Percentiles rank a stretch among this genome's conserved stretches.
These are phyloP conservation scores for Trichothecium sympodiale DNA, from an alignment of 2,329 filamentous ascomycete genomes.

Conservation along the genomic window DNA sequence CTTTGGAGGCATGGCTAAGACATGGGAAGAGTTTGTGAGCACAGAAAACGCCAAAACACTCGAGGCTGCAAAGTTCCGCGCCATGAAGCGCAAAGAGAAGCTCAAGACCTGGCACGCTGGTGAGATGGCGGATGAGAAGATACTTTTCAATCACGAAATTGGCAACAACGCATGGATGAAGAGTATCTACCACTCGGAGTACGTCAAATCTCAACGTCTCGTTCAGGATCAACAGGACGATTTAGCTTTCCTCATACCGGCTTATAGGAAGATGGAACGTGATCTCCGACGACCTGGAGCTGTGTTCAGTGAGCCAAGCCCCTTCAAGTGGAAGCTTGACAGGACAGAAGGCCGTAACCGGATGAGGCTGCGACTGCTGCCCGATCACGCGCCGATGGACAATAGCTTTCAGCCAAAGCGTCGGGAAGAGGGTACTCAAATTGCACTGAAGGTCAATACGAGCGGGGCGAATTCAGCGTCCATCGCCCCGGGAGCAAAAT, in stretches of 20 bases:
- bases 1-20: slow-evolving; percentile 65
- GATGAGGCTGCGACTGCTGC: slow-evolving; percentile 80
- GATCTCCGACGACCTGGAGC: slow-evolving; percentile 72
- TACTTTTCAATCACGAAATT: slow-evolving; percentile 71
- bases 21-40: slow-evolving; percentile 80
- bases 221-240: slow-evolving; percentile 93
- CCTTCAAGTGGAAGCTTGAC: slow-evolving; percentile 81
- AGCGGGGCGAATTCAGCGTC: slow-evolving; percentile 3
- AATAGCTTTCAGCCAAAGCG: slow-evolving; percentile 80
- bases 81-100: slow-evolving; percentile 69
- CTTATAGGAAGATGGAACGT: slow-evolving; percentile 68
- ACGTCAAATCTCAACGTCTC: slow-evolving; percentile 79
- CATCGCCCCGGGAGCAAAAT: slow-evolving; percentile 10
- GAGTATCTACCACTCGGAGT: slow-evolving; percentile 87
- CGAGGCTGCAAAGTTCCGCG: slow-evolving; percentile 59
- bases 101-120: slow-evolving; percentile 71
- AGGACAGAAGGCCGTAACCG: slow-evolving; percentile 91
- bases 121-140: slow-evolving; percentile 55
- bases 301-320: slow-evolving; percentile 56
- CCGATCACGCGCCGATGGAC: slow-evolving; percentile 57
- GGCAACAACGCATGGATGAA: slow-evolving; percentile 87
- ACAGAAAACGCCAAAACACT: slow-evolving; percentile 72
- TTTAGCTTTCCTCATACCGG: slow-evolving; percentile 61
- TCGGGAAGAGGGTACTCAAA: slow-evolving; percentile 36
- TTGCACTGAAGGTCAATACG: slow-evolving; percentile 22